Percentiles rank a stretch among this genome's conserved stretches.
Conservation (phyloP, 2,329 filamentous ascomycete genomes). For the Gnomoniopsis smithogilvyi region DNA sequence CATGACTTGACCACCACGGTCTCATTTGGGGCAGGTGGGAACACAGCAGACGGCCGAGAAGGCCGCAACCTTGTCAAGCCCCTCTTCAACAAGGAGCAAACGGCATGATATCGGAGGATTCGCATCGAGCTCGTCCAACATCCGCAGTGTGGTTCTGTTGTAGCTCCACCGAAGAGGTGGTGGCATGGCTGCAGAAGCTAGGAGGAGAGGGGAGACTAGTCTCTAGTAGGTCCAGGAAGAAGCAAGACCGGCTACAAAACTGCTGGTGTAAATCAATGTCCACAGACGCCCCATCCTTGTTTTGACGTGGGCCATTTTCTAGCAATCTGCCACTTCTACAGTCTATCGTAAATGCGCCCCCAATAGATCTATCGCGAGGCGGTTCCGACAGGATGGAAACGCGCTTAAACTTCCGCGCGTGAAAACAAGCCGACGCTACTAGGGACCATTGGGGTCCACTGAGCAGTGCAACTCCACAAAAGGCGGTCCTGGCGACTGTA, state of each 20-base stretch:
- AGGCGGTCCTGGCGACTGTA: not conserved
- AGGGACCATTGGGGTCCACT: not conserved
- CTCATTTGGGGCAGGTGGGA: not conserved
- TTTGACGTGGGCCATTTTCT: not conserved
- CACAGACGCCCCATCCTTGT: not conserved
- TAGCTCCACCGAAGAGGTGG: not conserved
- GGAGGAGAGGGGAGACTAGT: not conserved
- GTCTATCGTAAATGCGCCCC: not conserved
- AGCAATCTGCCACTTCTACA: not conserved
- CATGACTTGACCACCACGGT: not conserved
- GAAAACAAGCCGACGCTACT: not conserved
- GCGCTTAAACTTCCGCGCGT: conserved; percentile 11
- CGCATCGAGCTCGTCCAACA: not conserved
- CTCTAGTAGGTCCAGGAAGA: not conserved
- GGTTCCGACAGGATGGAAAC: conserved; percentile 4
- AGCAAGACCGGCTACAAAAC: not conserved
- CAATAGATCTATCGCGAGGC: not conserved
- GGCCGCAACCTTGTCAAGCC: not conserved
- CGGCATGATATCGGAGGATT: not conserved
- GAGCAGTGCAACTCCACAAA: not conserved
- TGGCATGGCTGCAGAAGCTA: conserved; percentile 3
- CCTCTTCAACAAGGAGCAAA: not conserved
- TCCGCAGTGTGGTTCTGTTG: not conserved
- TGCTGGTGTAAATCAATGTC: not conserved
- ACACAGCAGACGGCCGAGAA: not conserved